Conservation (phyloP, 2,329 filamentous ascomycete genomes). For the Phyllosticta paracitricarpa region DNA sequence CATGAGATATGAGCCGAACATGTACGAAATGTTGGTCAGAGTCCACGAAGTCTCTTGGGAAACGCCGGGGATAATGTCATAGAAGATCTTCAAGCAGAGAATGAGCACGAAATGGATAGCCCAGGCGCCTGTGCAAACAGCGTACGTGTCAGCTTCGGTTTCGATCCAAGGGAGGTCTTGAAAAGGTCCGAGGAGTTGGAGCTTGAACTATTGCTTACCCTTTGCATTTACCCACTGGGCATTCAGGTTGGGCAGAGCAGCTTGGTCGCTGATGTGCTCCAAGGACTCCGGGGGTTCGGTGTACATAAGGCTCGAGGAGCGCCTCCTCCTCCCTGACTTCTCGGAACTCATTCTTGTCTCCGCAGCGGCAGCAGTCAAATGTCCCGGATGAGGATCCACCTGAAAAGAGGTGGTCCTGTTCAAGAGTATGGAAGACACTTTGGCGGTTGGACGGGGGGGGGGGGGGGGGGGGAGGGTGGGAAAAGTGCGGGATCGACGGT, state of each 20-base stretch:
- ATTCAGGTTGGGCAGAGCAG: slow-evolving; percentile 87
- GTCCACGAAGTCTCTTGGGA: slow-evolving; percentile 99
- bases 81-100: slow-evolving; percentile 83
- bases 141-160: background rate
- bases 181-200: background rate
- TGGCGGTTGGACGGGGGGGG: slow-evolving; percentile 61
- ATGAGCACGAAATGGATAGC: slow-evolving; percentile 95
- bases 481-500: slow-evolving; percentile 1
- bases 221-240: slow-evolving; percentile 99
- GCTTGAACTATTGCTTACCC: slow-evolving; percentile 45
- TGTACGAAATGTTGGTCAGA: slow-evolving; percentile 96
- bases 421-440: slow-evolving; percentile 87
- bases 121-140: slow-evolving; percentile 68
- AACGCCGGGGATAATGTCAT: slow-evolving; percentile 90
- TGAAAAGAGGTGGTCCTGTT: slow-evolving; percentile 73
- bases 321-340: slow-evolving; percentile 67
- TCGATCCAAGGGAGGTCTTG: background rate
- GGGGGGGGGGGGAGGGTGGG: background rate
- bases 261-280: slow-evolving; percentile 96
- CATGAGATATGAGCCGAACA: slow-evolving; percentile 98
- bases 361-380: slow-evolving; percentile 18
- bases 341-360: slow-evolving; percentile 25
- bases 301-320: slow-evolving; percentile 97
- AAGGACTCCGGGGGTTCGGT: slow-evolving; percentile 93
- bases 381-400: slow-evolving; percentile 54